Percentiles rank a stretch among this genome's conserved stretches.
phyloP scores from a whole-genome alignment of 164 flowering plant genomes.

The Vitis cinerea region DNA sequence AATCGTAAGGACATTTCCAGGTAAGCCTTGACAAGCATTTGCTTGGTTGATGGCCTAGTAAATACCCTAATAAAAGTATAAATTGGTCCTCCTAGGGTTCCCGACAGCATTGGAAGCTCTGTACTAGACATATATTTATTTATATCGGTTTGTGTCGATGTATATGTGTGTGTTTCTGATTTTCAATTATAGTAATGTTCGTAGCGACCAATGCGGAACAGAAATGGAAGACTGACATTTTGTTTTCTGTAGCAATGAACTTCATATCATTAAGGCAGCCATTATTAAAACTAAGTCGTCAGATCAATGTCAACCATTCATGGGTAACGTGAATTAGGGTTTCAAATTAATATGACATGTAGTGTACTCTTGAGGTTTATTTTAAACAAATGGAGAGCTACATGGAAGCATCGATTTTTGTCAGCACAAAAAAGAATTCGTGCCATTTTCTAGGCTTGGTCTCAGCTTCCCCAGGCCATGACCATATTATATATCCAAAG shows the following conservation, averaged over 20 bases:
- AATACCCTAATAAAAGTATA: neutral
- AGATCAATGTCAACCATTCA: slow-evolving; percentile 44
- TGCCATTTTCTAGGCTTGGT: slow-evolving; percentile 1
- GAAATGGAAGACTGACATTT: slow-evolving; percentile 38
- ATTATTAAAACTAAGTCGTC: slow-evolving; percentile 15
- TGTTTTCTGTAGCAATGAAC: slow-evolving; percentile 23
- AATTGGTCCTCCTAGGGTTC: slow-evolving; percentile 20
- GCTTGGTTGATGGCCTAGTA: neutral
- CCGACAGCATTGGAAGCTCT: slow-evolving; percentile 32
- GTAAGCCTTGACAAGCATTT: neutral
- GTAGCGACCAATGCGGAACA: slow-evolving; percentile 30
- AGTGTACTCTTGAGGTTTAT: slow-evolving; percentile 1
- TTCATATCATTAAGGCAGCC: slow-evolving; percentile 16
- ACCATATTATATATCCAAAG: slow-evolving; percentile 6
- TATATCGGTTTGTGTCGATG: neutral
- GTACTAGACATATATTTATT: slow-evolving; percentile 3
- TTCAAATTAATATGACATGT: slow-evolving; percentile 5
- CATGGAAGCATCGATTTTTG: slow-evolving; percentile 38
- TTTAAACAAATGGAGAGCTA: slow-evolving; percentile 5
- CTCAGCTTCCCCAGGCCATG: neutral
- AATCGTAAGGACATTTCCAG: neutral
- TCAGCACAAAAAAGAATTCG: slow-evolving; percentile 5
- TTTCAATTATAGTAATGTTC: neutral
- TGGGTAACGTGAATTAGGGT: slow-evolving; percentile 24
- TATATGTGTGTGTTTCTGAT: slow-evolving; percentile 6